Evolutionary conservation across 148 eudicot genomes (phyloP), one percentile per base, ranked within the genome.

Genomic region (Rhododendron kiyosumense): DNA sequence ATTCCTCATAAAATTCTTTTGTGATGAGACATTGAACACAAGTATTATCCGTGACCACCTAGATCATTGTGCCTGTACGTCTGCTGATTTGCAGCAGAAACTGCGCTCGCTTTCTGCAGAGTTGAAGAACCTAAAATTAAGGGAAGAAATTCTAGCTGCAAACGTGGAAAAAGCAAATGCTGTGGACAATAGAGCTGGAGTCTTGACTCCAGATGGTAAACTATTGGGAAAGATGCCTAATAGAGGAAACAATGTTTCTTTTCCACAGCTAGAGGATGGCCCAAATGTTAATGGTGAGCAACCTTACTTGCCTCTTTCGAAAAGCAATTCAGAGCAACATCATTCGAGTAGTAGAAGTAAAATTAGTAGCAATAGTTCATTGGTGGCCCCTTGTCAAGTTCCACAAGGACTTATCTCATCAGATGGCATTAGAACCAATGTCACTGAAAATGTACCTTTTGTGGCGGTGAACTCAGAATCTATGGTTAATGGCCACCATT

Each of bases 51-150:
- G 89, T 26, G 89, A 92, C 43, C 94, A 92, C 74, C 83, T 92
- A 82, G 94, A 90, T 20, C 89, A 85, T 36, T 91, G 92, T 85
- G 89, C 84, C 85, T 30, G 83, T 45, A 59, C 52, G 4, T 87
- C 91, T 75, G 59, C 85, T 86, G 93, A 91, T 81, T 87, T 88
- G 90, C 93, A 88, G 87, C 91, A 92, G 81, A 92, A 88, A 84
- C 78, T 92, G 54, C 90, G 91, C 11, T 82, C 83, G 24, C 90
- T 88, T 49, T 79, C 86, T 24, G 80, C 90, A 3, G 94, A 92
- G 81, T 63, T 82, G 89, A 92, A 91, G 71, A 59, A 43, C 38
- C 87, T 88, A 81, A 91, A 86, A 61, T 0, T 36, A 13, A 92
- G 74, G 84, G 91, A 92, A 88, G 94, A 90, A 38, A 78, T 87